Percentiles rank a stretch among this genome's conserved stretches.
phyloP scores from a whole-genome alignment of 306 rosid species.

The Mimosa bimucronata region DNA sequence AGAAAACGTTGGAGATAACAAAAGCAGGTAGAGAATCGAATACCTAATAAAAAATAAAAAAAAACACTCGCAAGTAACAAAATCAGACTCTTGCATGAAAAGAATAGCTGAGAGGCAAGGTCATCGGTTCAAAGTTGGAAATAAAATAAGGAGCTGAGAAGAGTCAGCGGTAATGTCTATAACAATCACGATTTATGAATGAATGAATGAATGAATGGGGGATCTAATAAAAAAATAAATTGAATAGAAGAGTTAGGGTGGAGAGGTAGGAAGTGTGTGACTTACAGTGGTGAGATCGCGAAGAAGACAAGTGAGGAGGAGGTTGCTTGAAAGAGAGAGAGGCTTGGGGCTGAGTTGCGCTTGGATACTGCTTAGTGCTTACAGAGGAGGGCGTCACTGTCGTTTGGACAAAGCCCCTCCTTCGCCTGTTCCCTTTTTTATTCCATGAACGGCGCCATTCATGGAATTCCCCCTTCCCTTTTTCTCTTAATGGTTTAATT shows the following conservation, averaged over 20 bases:
- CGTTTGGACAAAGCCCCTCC: too few relatives aligned
- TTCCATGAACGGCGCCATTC: too few relatives aligned
- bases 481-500: too few relatives aligned
- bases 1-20: not conserved
- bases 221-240: conserved; percentile 55
- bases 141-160: not conserved
- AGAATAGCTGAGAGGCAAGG: conserved; percentile 15
- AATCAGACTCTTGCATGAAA: conserved; percentile 34
- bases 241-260: conserved; percentile 23
- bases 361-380: too few relatives aligned
- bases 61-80: conserved; percentile 38
- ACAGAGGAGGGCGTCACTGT: not conserved
- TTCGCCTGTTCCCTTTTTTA: too few relatives aligned
- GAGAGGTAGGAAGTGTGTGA: conserved; percentile 6
- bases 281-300: not conserved
- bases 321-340: conserved; percentile 43
- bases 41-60: conserved; percentile 32
- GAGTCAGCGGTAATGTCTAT: conserved; percentile 14
- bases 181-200: conserved; percentile 1
- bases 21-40: conserved; percentile 30
- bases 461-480: too few relatives aligned
- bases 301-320: conserved; percentile 34
- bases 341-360: too few relatives aligned
- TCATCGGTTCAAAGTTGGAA: conserved; percentile 16
- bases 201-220: conserved; percentile 46